Percentiles rank a stretch among this genome's conserved stretches.
Conservation (phyloP, 75 land plant species). For the Cunninghamia lanceolata region DNA sequence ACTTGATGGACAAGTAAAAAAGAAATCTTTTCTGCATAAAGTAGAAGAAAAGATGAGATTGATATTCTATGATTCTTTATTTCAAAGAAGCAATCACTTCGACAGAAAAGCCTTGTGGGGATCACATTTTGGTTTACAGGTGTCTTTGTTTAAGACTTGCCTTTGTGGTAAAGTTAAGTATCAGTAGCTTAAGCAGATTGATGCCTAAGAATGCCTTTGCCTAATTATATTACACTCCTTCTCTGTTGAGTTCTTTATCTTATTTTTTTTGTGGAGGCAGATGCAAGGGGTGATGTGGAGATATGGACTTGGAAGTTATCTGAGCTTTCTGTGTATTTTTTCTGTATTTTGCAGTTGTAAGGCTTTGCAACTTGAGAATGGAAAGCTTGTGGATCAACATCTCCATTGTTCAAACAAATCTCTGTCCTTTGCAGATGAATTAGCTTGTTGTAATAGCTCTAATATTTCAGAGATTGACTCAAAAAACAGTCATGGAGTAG, state of each 20-base stretch:
- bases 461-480: not conserved
- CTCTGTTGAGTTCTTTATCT: not conserved
- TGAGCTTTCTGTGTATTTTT: not conserved
- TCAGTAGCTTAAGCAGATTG: not conserved
- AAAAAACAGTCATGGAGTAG: not conserved
- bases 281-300: not conserved
- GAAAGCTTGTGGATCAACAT: not conserved
- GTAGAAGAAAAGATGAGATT: not conserved
- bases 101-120: not conserved
- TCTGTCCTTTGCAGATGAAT: not conserved
- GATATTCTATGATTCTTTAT: not conserved
- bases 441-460: not conserved
- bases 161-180: not conserved
- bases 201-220: not conserved
- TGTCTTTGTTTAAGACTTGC: not conserved
- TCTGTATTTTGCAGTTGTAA: not conserved
- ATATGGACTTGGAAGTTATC: not conserved
- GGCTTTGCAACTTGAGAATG: not conserved
- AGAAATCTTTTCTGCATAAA: not conserved
- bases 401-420: not conserved
- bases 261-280: not conserved
- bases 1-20: not conserved
- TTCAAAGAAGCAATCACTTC: not conserved
- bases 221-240: not conserved
- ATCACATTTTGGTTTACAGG: not conserved